Evolutionary conservation across 1,139 yeast genomes (phyloP).

Genomic region (Pichia sp.): DNA sequence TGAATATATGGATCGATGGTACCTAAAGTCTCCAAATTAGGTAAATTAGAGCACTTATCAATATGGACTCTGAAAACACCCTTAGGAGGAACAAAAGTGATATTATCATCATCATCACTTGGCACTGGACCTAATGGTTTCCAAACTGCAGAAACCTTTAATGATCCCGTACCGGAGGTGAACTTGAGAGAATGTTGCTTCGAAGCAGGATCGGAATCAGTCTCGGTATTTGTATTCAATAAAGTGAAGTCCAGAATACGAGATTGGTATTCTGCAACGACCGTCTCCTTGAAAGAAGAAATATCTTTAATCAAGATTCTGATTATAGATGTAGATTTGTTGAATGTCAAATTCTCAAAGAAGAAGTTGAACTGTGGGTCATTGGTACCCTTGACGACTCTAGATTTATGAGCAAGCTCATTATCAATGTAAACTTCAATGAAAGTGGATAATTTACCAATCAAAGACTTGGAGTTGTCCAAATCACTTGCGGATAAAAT

Average conservation of each 20-base stretch:
- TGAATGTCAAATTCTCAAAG: slow-evolving; percentile 52
- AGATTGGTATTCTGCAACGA: slow-evolving; percentile 49
- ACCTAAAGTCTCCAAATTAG: slow-evolving; percentile 60
- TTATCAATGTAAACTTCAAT: slow-evolving; percentile 55
- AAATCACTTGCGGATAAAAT: slow-evolving; percentile 68
- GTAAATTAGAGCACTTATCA: slow-evolving; percentile 45
- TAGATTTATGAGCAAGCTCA: slow-evolving; percentile 45
- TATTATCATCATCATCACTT: slow-evolving; percentile 36
- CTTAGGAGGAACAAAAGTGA: slow-evolving; percentile 47
- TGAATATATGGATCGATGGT: slow-evolving; percentile 68
- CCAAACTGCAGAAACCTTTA: slow-evolving; percentile 56
- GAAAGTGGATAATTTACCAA: slow-evolving; percentile 66
- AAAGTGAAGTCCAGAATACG: slow-evolving; percentile 44
- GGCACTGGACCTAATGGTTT: slow-evolving; percentile 46
- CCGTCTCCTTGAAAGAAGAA: slow-evolving; percentile 36
- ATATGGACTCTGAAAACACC: slow-evolving; percentile 60
- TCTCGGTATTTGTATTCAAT: slow-evolving; percentile 2
- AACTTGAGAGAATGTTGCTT: slow-evolving; percentile 30
- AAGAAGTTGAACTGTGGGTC: slow-evolving; percentile 67
- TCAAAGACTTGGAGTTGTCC: slow-evolving; percentile 53
- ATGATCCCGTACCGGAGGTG: slow-evolving; percentile 43
- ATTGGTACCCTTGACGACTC: slow-evolving; percentile 58
- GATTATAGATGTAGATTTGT: slow-evolving; percentile 49
- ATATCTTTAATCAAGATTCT: slow-evolving; percentile 53
- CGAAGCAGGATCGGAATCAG: slow-evolving; percentile 30